phyloP scores from a whole-genome alignment of 169 alveolate species.

The Cryptosporidium meleagridis region DNA sequence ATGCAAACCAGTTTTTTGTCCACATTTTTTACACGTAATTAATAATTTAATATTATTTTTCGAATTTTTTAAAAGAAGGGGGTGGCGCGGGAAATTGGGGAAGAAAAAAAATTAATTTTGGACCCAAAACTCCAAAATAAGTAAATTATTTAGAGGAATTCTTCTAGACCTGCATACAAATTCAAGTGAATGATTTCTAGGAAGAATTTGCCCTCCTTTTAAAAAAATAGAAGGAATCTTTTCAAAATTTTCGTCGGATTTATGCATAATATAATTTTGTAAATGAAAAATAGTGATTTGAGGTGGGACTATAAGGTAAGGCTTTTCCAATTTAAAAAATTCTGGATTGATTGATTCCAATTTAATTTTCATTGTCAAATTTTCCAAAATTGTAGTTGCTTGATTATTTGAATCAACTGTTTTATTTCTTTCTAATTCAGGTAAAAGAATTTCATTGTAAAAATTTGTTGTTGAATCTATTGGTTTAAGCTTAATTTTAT shows the following conservation, averaged over 20 bases:
- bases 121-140: neutral
- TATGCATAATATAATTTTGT: slow-evolving; percentile 35
- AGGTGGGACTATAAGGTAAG: slow-evolving; percentile 52
- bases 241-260: neutral
- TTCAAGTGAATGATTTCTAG: slow-evolving; percentile 62
- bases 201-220: slow-evolving; percentile 37
- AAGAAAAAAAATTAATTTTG: neutral
- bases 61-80: too few relatives aligned
- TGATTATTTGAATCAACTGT: neutral
- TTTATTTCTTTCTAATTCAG: neutral
- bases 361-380: slow-evolving; percentile 15
- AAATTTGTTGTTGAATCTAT: neutral
- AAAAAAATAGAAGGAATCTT: slow-evolving; percentile 23
- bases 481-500: slow-evolving; percentile 4
- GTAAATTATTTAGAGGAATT: slow-evolving; percentile 3
- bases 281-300: slow-evolving; percentile 58
- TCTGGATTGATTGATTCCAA: neutral
- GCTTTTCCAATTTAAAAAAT: slow-evolving; percentile 10
- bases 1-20: neutral
- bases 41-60: too few relatives aligned
- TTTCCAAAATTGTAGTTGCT: neutral
- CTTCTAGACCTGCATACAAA: slow-evolving; percentile 67
- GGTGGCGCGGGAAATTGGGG: neutral
- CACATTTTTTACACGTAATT: neutral
- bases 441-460: slow-evolving; percentile 14